Percentiles rank a stretch among this genome's conserved stretches.
phyloP scores from a whole-genome alignment of 495 filamentous ascomycete genomes.

The Neurospora africana region DNA sequence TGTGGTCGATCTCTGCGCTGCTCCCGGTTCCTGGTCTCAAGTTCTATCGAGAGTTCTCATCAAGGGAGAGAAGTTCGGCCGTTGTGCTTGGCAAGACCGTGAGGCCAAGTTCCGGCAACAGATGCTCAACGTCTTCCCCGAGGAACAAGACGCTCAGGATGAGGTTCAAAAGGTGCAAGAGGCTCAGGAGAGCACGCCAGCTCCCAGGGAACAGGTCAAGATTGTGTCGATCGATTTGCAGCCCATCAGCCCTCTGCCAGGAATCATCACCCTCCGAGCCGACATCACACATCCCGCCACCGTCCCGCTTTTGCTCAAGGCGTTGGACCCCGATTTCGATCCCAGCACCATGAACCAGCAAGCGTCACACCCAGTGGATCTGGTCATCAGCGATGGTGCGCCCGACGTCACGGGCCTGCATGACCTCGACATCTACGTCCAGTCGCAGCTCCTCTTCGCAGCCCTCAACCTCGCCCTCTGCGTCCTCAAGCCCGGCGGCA shows the following conservation, averaged over 20 bases:
- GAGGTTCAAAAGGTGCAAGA: background rate
- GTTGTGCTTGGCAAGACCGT: constrained; percentile 74
- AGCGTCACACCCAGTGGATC: constrained; percentile 63
- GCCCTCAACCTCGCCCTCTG: constrained; percentile 87
- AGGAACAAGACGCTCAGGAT: constrained; percentile 18
- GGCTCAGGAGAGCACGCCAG: background rate
- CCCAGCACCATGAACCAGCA: constrained; percentile 38
- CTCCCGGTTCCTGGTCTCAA: constrained; percentile 93
- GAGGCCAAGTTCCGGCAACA: constrained; percentile 50
- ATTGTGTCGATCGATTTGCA: constrained; percentile 94
- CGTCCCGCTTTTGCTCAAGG: constrained; percentile 73
- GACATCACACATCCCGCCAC: constrained; percentile 97
- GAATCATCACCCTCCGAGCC: constrained; percentile 81
- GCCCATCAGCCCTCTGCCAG: constrained; percentile 85
- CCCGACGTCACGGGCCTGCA: constrained; percentile 95
- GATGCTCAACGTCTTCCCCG: constrained; percentile 37
- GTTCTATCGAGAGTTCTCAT: constrained; percentile 87
- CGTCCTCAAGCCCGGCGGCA: constrained; percentile 83
- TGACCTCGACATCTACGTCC: constrained; percentile 95
- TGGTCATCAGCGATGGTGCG: constrained; percentile 90
- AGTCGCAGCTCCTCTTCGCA: constrained; percentile 87
- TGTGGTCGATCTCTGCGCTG: constrained; percentile 92
- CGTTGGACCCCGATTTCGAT: constrained; percentile 68
- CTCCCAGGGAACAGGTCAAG: constrained; percentile 63
- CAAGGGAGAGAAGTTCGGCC: constrained; percentile 81